Conservation (phyloP, 1,139 yeast genomes). For the Pichia sp. region DNA sequence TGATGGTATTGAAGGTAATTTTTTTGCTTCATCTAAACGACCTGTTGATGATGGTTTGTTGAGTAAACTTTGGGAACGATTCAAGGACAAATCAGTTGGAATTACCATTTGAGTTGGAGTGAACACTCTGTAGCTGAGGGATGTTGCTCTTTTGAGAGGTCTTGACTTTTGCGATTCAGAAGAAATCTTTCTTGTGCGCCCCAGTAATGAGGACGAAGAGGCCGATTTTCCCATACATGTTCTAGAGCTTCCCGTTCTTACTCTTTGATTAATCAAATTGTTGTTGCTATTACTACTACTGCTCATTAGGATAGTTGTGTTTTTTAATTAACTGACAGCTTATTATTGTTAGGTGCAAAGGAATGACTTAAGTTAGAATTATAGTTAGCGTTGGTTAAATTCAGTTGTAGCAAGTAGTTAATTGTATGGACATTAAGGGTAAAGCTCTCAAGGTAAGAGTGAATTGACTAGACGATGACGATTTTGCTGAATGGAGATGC, state of each 20-base stretch:
- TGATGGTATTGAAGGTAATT: background rate
- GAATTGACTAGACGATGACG: background rate
- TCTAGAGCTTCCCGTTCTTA: background rate
- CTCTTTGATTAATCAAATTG: background rate
- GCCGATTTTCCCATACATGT: background rate
- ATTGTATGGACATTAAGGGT: background rate
- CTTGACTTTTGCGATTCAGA: constrained; percentile 17
- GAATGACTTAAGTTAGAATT: constrained; percentile 13
- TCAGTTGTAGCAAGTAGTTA: background rate
- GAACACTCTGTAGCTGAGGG: constrained; percentile 23
- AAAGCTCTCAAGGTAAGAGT: background rate
- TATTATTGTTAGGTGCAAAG: background rate
- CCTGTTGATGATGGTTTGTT: constrained; percentile 8
- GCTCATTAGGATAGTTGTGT: background rate
- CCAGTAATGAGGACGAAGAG: constrained; percentile 10
- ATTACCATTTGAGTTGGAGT: constrained; percentile 20
- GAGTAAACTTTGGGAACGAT: constrained; percentile 15
- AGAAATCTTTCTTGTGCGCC: constrained; percentile 20
- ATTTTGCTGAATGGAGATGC: background rate
- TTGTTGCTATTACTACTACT: background rate
- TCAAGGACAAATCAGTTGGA: constrained; percentile 4
- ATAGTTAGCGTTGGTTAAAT: background rate
- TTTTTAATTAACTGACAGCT: background rate
- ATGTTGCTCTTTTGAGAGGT: constrained; percentile 29
- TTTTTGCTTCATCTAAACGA: background rate